Evolutionary conservation across 2,329 filamentous ascomycete species (phyloP), one percentile per base, ranked within the genome.

Genomic region (Trichoderma sp.): DNA sequence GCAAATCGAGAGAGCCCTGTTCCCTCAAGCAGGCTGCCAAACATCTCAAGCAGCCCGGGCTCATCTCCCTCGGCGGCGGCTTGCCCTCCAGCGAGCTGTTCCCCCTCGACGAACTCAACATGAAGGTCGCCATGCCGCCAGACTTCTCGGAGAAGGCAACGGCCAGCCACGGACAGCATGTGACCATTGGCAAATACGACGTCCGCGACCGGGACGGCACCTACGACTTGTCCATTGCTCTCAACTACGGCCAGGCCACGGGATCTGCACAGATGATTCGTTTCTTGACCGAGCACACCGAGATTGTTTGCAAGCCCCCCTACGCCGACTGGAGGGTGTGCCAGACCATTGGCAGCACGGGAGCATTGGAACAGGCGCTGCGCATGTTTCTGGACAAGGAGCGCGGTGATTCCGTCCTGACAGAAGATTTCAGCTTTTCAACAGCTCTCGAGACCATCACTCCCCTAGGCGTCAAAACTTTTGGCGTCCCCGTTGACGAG

Each of bases 231-330:
- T 87, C 91, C 52, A 92, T 96, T 68, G 90, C 90, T 1, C 88
- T 97, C 75, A 98, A 99, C 79, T 99, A 99, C 76, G 92, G 91
- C 41, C 93, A 97, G 78, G 89, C 93, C 9, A 88, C 88, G 19
- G 95, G 95, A 19, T 87, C 92, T 12, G 90, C 92, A 3, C 95
- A 97, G 78, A 82, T 99, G 76, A 81, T 97, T 68, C 88, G 95
- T 67, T 98, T 91, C 79, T 83, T 98, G 58, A 96, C 93, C 0
- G 95, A 99, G 80, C 95, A 98, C 78, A 96, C 93, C 0, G 94
- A 99, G 78, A 87, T 98, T 64, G 88, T 97, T 17, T 91, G 92
- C 77, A 83, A 87, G 67, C 93, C 94, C 17, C 92, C 91, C 0
- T 98, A 98, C 75, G 84, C 88, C 19, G 93, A 99, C 79, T 99